phyloP scores from a whole-genome alignment of 2,329 filamentous ascomycete species.

The Fusarium piperis region DNA sequence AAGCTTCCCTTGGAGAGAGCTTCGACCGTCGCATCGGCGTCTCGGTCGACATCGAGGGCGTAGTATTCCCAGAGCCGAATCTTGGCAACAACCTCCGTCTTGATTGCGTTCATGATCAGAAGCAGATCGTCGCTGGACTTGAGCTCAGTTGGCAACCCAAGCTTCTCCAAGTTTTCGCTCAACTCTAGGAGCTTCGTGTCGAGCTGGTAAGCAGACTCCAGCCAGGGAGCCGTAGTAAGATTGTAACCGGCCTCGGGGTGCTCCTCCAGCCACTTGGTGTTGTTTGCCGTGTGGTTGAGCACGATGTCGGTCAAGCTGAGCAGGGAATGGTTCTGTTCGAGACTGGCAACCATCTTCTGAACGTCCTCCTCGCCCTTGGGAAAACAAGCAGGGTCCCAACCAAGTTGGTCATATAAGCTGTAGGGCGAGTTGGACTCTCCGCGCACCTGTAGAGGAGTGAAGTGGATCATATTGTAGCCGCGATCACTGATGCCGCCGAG shows the following conservation, averaged over 20 bases:
- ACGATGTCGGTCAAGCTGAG: constrained; percentile 95
- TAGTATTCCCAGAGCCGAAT: constrained; percentile 96
- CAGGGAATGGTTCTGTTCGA: constrained; percentile 86
- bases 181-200: constrained; percentile 76
- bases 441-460: constrained; percentile 90
- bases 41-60: constrained; percentile 78
- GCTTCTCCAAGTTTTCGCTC: constrained; percentile 74
- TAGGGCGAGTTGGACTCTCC: constrained; percentile 96
- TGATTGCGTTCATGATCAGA: constrained; percentile 84
- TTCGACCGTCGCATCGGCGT: constrained; percentile 74
- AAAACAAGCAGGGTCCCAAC: constrained; percentile 85
- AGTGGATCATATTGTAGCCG: constrained; percentile 99
- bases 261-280: constrained; percentile 91
- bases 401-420: constrained; percentile 92
- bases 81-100: constrained; percentile 78
- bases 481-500: constrained; percentile 86
- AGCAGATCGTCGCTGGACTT: constrained; percentile 77
- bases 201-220: constrained; percentile 71
- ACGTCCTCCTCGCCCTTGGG: constrained; percentile 87
- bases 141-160: constrained; percentile 81
- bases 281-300: constrained; percentile 97
- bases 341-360: constrained; percentile 76
- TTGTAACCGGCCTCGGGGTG: constrained; percentile 98
- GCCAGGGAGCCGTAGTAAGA: constrained; percentile 84
- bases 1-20: constrained; percentile 74